Evolutionary conservation across 768 basidiomycete species (phyloP), one percentile per base, ranked within the genome.

Genomic region (Strobilomyces confusus): DNA sequence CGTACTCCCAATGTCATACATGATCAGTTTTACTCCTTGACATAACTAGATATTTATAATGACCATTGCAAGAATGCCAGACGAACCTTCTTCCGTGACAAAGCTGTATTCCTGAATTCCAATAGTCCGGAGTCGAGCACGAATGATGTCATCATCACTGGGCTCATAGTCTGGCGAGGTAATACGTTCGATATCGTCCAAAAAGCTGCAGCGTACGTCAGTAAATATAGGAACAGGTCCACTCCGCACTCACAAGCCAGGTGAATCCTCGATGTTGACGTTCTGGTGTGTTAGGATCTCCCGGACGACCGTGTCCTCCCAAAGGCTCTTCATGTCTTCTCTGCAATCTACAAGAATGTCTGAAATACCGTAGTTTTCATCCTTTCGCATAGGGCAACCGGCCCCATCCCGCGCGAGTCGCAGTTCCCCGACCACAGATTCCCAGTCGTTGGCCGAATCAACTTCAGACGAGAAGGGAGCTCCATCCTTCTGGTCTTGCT

Each of bases 1-100:
- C 33, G 84, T 83, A 20, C 88, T 89, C 32, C 89, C 89, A 26
- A 92, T 87, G 64, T 92, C 89, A 63, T 87, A 92, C 58, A 92
- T 75, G 42, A 83, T 69, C 89, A 89, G 91, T 65, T 90, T 87
- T 53, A 76, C 81, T 2, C 84, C 86, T 54, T 78, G 70, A 26
- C 80, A 46, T 13, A 6, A 44, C 41, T 38, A n/a, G n/a, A n/a
- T n/a, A 19, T 25, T 26, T 33, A 25, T 1, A 32, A 14, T 32
- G 17, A 33, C 29, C 20, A 36, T 19, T 32, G 41, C 34, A 4
- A 34, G n/a, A 5, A 34, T 22, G 30, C 38, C 14, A 4, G 5
- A 69, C 77, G n/a, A 54, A 87, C 88, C 81, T 52, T 81, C 78
- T 49, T 85, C 83, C 59, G 89, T 79, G 1, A 19, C 19, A 57